Evolutionary conservation across 1,139 yeast species (phyloP).

Genomic region (Candida dubliniensis): DNA sequence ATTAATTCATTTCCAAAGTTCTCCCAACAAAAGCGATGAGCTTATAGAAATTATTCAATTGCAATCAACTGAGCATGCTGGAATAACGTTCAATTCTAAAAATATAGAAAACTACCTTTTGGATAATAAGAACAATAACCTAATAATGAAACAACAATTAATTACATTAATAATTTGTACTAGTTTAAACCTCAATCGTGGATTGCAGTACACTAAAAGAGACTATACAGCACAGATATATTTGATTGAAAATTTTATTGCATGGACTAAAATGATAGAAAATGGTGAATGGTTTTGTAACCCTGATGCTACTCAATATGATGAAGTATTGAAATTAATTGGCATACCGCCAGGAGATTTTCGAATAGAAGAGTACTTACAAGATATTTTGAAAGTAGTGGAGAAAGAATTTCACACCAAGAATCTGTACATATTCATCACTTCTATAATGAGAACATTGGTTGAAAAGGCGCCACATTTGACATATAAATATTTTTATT

Average conservation of each 20-base stretch:
- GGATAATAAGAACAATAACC: background rate
- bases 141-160: conserved; percentile 2
- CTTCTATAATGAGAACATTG: conserved; percentile 10
- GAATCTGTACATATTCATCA: conserved; percentile 7
- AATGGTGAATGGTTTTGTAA: conserved; percentile 8
- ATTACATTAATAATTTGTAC: conserved; percentile 1
- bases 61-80: background rate
- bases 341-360: conserved; percentile 5
- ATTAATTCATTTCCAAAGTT: background rate
- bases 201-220: background rate
- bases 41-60: conserved; percentile 2
- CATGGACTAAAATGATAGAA: conserved; percentile 9
- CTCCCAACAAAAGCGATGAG: background rate
- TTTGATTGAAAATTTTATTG: conserved; percentile 6
- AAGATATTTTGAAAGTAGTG: conserved; percentile 5
- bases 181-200: background rate
- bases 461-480: conserved; percentile 7
- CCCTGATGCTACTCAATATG: conserved; percentile 5
- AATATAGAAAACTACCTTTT: background rate
- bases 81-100: background rate
- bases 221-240: background rate
- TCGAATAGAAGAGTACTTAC: background rate
- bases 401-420: background rate
- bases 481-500: conserved; percentile 12
- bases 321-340: conserved; percentile 7